phyloP scores from a whole-genome alignment of 2,329 filamentous ascomycete species.

The Fusarium pininemorale region DNA sequence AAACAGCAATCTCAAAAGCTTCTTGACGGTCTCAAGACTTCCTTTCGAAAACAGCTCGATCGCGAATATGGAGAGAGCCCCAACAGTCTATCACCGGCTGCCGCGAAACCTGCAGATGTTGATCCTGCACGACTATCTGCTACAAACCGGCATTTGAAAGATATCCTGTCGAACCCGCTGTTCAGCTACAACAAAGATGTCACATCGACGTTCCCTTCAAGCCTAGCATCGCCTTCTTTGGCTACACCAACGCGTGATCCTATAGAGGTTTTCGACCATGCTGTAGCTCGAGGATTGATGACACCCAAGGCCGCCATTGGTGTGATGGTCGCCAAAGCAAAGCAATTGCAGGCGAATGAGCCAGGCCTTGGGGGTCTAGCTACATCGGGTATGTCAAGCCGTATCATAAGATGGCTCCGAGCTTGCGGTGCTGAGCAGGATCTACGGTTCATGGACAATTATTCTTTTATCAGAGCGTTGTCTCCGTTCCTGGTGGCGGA shows the following conservation, averaged over 20 bases:
- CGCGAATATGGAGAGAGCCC: slow-evolving; percentile 61
- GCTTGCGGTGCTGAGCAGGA: slow-evolving; percentile 58
- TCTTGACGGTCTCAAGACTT: slow-evolving; percentile 64
- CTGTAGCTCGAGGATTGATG: slow-evolving; percentile 66
- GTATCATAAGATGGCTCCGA: slow-evolving; percentile 64
- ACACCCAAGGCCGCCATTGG: slow-evolving; percentile 62
- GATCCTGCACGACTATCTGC: slow-evolving; percentile 50
- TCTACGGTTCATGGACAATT: slow-evolving; percentile 56
- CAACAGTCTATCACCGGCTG: slow-evolving; percentile 32
- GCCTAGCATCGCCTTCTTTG: slow-evolving; percentile 8
- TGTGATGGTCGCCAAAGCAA: slow-evolving; percentile 59
- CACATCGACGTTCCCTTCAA: slow-evolving; percentile 28
- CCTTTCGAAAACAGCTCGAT: slow-evolving; percentile 68
- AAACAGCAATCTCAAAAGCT: slow-evolving; percentile 62
- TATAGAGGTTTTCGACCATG: slow-evolving; percentile 65
- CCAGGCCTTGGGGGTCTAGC: slow-evolving; percentile 45
- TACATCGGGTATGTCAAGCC: slow-evolving; percentile 56
- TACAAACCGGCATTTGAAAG: slow-evolving; percentile 59
- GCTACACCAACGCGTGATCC: slow-evolving; percentile 50
- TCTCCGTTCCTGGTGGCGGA: slow-evolving; percentile 63
- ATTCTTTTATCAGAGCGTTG: slow-evolving; percentile 52
- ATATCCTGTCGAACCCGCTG: slow-evolving; percentile 66
- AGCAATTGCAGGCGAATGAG: slow-evolving; percentile 50
- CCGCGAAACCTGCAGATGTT: slow-evolving; percentile 30
- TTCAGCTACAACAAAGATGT: slow-evolving; percentile 53